A percentile compares a stretch with the other conserved stretches of the same genome.
Evolutionary conservation across 371 early-diverging fungal genomes (phyloP).

Genomic region (Mortierella sp.): DNA sequence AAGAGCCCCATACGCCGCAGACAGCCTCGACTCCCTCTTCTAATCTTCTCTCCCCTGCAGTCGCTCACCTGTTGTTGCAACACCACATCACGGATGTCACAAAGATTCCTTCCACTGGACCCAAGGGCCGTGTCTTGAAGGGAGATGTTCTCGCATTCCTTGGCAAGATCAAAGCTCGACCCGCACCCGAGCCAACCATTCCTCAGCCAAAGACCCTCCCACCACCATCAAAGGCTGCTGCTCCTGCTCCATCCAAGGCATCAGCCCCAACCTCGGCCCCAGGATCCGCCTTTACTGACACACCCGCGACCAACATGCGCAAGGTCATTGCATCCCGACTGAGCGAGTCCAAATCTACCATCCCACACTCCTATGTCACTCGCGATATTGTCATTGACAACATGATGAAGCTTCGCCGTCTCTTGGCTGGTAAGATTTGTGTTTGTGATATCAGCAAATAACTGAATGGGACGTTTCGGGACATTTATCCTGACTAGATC

Average conservation of each 20-base stretch:
- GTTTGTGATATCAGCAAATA: neutral
- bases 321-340: constrained; percentile 63
- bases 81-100: constrained; percentile 66
- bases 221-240: constrained; percentile 24
- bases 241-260: constrained; percentile 7
- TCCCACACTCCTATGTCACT: constrained; percentile 82
- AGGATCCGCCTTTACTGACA: constrained; percentile 59
- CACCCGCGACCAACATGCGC: constrained; percentile 70
- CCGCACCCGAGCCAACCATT: constrained; percentile 59
- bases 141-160: constrained; percentile 87
- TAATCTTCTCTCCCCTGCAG: constrained; percentile 78
- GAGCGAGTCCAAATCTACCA: constrained; percentile 57
- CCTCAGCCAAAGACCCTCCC: constrained; percentile 53
- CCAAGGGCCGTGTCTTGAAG: constrained; percentile 91
- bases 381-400: constrained; percentile 75
- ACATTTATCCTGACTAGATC: neutral
- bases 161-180: constrained; percentile 64
- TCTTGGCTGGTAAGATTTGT: constrained; percentile 70
- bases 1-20: constrained; percentile 46
- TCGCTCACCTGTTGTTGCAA: constrained; percentile 63
- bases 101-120: constrained; percentile 84
- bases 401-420: constrained; percentile 70
- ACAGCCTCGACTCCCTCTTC: constrained; percentile 45
- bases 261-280: constrained; percentile 17
- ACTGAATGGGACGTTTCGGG: neutral